These are phyloP conservation scores for Arachis hypogaea DNA, from an alignment of 306 rosid species.

Conservation along the genomic window DNA sequence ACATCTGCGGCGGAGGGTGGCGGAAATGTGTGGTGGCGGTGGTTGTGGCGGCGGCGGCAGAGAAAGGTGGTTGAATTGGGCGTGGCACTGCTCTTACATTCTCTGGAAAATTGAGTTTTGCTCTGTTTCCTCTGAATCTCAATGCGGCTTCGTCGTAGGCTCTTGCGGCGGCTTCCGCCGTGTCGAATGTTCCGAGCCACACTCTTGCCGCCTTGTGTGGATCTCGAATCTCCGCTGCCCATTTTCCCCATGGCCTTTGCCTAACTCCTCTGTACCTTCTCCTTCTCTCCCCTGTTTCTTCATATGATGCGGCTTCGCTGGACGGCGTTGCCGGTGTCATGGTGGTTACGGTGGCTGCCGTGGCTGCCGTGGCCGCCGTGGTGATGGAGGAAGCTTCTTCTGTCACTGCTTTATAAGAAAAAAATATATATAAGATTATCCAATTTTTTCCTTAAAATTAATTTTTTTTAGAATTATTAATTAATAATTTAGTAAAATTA, in stretches of 20 bases:
- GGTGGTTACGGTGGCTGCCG: not conserved
- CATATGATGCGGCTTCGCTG: slow-evolving; percentile 43
- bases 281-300: slow-evolving; percentile 57
- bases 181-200: slow-evolving; percentile 97
- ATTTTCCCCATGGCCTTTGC: slow-evolving; percentile 97
- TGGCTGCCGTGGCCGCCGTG: slow-evolving; percentile 7
- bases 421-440: too few relatives aligned
- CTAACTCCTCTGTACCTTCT: slow-evolving; percentile 92
- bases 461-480: too few relatives aligned
- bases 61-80: slow-evolving; percentile 23
- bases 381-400: slow-evolving; percentile 45
- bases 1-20: not conserved
- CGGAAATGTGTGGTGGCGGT: slow-evolving; percentile 33
- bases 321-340: slow-evolving; percentile 1
- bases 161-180: slow-evolving; percentile 93
- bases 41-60: slow-evolving; percentile 8
- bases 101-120: slow-evolving; percentile 94
- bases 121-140: slow-evolving; percentile 89
- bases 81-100: slow-evolving; percentile 59
- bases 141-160: slow-evolving; percentile 97
- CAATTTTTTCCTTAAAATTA: too few relatives aligned
- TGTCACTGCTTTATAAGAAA: slow-evolving; percentile 22
- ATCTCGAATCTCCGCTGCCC: slow-evolving; percentile 99
- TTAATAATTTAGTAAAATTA: too few relatives aligned
- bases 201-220: slow-evolving; percentile 97